Evolutionary conservation across 2,329 filamentous ascomycete genomes (phyloP).

Genomic region (Emericellopsis cladophorae): DNA sequence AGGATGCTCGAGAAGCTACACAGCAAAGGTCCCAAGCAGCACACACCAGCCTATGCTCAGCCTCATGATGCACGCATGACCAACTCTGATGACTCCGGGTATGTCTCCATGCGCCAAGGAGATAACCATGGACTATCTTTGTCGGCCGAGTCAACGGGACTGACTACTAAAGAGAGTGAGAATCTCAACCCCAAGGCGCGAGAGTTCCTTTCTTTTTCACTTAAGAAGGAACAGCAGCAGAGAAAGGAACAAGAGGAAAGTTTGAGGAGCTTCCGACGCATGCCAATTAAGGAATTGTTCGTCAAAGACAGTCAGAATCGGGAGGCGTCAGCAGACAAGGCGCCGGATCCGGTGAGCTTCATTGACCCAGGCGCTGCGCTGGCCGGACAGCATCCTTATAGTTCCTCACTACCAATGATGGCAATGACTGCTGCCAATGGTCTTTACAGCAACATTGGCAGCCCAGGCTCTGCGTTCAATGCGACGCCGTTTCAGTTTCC

Average conservation of each 20-base stretch:
- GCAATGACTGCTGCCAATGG: too few species aligned
- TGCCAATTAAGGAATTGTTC: constrained; percentile 2
- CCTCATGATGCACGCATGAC: too few species aligned
- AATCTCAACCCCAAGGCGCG: constrained; percentile 18
- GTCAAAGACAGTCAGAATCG: neutral
- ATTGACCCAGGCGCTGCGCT: neutral
- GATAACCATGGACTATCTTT: too few species aligned
- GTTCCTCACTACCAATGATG: too few species aligned
- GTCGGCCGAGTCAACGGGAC: too few species aligned
- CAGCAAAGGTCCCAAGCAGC: too few species aligned
- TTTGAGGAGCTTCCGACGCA: neutral
- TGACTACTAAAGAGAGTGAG: neutral
- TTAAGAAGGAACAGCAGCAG: neutral
- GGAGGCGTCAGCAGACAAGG: neutral
- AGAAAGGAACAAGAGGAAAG: neutral
- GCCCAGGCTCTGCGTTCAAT: too few species aligned
- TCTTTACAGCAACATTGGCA: too few species aligned
- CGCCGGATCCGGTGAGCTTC: neutral
- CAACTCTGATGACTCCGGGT: constrained; percentile 3
- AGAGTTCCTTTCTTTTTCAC: constrained; percentile 17
- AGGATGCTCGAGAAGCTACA: too few species aligned
- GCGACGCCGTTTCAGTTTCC: too few species aligned
- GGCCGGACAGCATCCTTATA: neutral
- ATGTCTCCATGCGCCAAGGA: neutral
- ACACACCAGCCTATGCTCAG: too few species aligned